Base-by-base conservation (phyloP, 2,329 filamentous ascomycete genomes). In the Dactylellina cionopaga region DNA sequence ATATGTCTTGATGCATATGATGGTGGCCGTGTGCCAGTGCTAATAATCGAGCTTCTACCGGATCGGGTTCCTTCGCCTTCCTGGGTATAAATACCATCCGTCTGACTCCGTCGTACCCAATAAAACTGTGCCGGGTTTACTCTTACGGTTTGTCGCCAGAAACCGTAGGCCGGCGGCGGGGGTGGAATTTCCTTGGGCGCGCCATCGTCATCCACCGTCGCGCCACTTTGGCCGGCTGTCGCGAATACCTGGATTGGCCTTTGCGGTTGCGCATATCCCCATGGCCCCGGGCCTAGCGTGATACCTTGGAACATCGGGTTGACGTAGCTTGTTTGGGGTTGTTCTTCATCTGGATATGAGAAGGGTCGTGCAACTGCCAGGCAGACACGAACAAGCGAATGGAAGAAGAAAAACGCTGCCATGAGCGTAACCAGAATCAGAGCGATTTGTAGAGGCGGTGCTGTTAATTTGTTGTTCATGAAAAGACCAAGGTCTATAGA, bases 211-310 rank as follows among this genome's bases (percentile, higher is more conserved):
- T 75, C 70, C 9, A 58, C 84, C 79, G 2, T 85, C 86, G 1
- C 85, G 15, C 86, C 85, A 77, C 92, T 91, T 77, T 93, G 90
- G 77, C 95, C 92, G 39, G 87, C 85, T 1, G 88, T 87, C 46
- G 94, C 84, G 15, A 90, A 86, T 9, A 96, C 91, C 39, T 85
- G 88, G 73, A 96, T 96, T 0, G 92, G 92, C 24, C 86, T 83
- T 6, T 84, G 81, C 2, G 92, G 92, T 31, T 92, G 84, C 59
- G 87, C 87, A 76, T 91, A 94, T 10, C 88, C 88, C 10, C 85
- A 84, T 2, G 85, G 83, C 0, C 84, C 85, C 43, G 83, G 81
- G 76, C 86, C 84, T 44, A 84, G 82, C 10, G 82, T 83, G 55
- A 83, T 75, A 75, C 77, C 46, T 75, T 75, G 41, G 74, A 75